Evolutionary conservation across 2,329 filamentous ascomycete species (phyloP).

Genomic region (Cladophialophora exuberans): DNA sequence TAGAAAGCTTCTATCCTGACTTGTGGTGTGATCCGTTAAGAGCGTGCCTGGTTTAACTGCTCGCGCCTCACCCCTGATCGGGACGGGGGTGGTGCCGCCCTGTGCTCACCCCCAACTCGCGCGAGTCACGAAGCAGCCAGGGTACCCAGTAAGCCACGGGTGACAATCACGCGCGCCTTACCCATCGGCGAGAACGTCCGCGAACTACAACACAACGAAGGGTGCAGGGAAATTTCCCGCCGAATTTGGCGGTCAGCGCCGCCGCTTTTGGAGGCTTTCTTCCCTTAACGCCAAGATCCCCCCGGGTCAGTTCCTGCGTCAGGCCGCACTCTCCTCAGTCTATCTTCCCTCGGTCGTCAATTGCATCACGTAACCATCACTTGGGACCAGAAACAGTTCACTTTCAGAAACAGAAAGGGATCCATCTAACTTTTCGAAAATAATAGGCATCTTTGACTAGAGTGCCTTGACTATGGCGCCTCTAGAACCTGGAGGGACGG

Average conservation of each 20-base stretch:
- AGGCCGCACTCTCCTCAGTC: background rate
- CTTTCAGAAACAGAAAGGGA: conserved; percentile 7
- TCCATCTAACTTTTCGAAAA: conserved; percentile 15
- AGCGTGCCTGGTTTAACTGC: too few species aligned
- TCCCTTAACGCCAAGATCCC: conserved; percentile 5
- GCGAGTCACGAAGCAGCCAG: too few species aligned
- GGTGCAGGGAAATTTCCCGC: background rate
- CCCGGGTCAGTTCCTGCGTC: background rate
- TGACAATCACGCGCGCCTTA: too few species aligned
- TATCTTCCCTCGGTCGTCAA: background rate
- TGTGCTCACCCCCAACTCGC: too few species aligned
- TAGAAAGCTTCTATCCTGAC: too few species aligned
- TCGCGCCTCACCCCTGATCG: too few species aligned
- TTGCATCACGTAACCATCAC: conserved; percentile 1
- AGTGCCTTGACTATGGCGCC: conserved; percentile 13
- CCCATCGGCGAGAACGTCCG: too few species aligned
- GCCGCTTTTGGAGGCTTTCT: conserved; percentile 12
- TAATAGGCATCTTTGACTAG: conserved; percentile 10
- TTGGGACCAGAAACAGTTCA: conserved; percentile 15
- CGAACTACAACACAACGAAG: too few species aligned
- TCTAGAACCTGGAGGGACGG: conserved; percentile 6
- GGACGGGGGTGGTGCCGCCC: too few species aligned
- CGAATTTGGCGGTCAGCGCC: too few species aligned
- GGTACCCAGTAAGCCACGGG: too few species aligned
- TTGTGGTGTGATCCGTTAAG: too few species aligned